Base-by-base conservation (phyloP, 139 green algal genomes). In the Volvox reticuliferus region DNA sequence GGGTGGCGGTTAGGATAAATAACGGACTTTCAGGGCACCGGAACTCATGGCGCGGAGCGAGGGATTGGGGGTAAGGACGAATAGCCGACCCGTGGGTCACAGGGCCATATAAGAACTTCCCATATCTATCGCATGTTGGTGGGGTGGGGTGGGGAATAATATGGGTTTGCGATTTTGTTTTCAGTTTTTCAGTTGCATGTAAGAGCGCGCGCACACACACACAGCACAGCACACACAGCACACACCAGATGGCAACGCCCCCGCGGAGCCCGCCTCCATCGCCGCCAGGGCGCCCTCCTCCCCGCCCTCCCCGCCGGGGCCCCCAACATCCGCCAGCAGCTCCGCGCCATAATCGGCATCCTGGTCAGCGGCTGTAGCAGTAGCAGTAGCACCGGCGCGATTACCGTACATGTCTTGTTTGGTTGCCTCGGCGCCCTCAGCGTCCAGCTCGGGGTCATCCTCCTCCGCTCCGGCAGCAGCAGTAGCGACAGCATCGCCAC, bases 261-360 rank as follows among this genome's bases (percentile, higher is more conserved):
- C 69, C 37, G 37, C 0, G 1, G 50, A 75, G 12, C 16, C 44
- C 14, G 87, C 33, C 61, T 91, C 67, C 87, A 79, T 50, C 76
- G 85, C 63, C 6, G 87, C 85, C 71, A 89, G 85, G 14, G 85
- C 71, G 17, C 85, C 85, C 85, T 89, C 85, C 71, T 89, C 85
- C 28, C 85, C 85, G 71, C 50, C 85, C 44, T 19, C 71, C 20
- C 32, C 85, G 37, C 28, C 19, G n/a, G n/a, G n/a, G 37, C 85
- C 69, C 85, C 82, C 85, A 19, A 32, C n/a, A 44, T 73, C 85
- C n/a, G 71, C 85, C 5, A 89, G 44, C 37, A 89, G 44, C 71
- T 89, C 85, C 2, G 85, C 85, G 35, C 85, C 85, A 18, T 83
- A 89, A 55, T 89, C 85, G 6, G 67, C 35, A 37, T 88, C 82